Conservation (phyloP, 768 basidiomycete species). For the Phylloporus arenicola region DNA sequence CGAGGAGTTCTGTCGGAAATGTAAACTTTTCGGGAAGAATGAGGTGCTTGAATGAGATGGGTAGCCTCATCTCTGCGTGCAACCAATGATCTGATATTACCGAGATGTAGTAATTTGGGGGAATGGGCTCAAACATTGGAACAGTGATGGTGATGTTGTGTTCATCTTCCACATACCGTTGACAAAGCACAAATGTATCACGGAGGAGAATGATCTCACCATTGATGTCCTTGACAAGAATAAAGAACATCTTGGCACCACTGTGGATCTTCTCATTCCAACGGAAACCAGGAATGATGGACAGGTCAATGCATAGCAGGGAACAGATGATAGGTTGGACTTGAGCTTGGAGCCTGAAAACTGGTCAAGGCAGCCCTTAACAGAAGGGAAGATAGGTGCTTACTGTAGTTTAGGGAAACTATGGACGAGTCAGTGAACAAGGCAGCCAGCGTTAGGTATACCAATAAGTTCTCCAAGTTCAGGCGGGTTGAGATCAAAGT, state of each 20-base stretch:
- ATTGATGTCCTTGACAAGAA: conserved; percentile 94
- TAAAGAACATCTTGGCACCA: conserved; percentile 81
- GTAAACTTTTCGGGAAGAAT: conserved; percentile 98
- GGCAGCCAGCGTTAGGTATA: conserved; percentile 85
- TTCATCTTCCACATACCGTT: conserved; percentile 88
- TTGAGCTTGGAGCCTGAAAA: no score
- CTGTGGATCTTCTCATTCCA: conserved; percentile 97
- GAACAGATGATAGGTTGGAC: no score
- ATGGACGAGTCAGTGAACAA: conserved; percentile 91
- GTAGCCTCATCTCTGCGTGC: conserved; percentile 89
- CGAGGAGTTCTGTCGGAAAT: conserved; percentile 83
- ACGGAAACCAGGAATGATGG: conserved; percentile 39
- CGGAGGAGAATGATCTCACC: conserved; percentile 96
- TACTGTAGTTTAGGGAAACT: conserved; percentile 47
- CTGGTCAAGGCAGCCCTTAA: no score
- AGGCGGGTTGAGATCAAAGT: conserved; percentile 86
- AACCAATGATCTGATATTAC: conserved; percentile 94
- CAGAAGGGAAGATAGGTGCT: no score
- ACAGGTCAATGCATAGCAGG: no score
- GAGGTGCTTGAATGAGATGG: conserved; percentile 96
- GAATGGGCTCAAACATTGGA: conserved; percentile 94
- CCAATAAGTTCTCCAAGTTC: conserved; percentile 96
- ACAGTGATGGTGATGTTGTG: conserved; percentile 94
- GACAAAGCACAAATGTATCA: conserved; percentile 86
- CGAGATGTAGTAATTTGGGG: conserved; percentile 97